Base-by-base conservation (phyloP, 2,329 filamentous ascomycete genomes). In the Colletotrichum sp. region DNA sequence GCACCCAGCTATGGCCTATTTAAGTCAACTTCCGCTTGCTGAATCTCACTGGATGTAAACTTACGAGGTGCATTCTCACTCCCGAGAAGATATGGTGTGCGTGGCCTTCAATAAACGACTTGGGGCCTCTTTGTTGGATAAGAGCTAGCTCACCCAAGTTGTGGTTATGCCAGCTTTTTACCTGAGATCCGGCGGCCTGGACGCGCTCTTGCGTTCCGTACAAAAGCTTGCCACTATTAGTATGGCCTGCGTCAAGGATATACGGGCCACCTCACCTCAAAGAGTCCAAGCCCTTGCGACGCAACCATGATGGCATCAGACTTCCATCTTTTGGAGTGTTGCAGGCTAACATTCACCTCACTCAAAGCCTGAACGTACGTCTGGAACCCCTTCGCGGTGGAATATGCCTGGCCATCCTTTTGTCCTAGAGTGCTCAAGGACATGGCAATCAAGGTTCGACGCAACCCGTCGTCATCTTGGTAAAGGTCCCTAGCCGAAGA, bases 51-150 rank as follows among this genome's bases (percentile, higher is more conserved):
- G 13, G 21, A 21, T 30, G 58, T 10, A 24, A 57, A 58, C 76
- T n/a, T 75, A 78, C 77, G 32, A 77, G 77, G 26, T 77, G 75
- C 26, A 80, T 74, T 13, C 79, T 78, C 3, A 69, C 78, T 67
- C 80, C 77, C 13, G 75, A 32, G 36, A 79, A 79, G 4, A 79
- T 61, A 21, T 75, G 69, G 48, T 80, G 79, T 5, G 72, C 74
- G 16, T 76, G 66, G 6, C 76, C 78, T 24, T 71, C 26, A n/a
- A 28, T 26, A 15, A 70, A 71, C 10, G 55, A 15, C 10, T 72
- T 58, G 3, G 67, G 71, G 9, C 69, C 63, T n/a, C 70, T 65
- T 5, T 52, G 38, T 8, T 30, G 34, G 16, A 77, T 52, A 24
- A 77, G 61, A 10, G 73, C 76, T n/a, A 74, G 26, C 28, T 77